These are phyloP conservation scores for Dendrobium catenatum DNA, from an alignment of 106 monocot species.

Conservation along the genomic window DNA sequence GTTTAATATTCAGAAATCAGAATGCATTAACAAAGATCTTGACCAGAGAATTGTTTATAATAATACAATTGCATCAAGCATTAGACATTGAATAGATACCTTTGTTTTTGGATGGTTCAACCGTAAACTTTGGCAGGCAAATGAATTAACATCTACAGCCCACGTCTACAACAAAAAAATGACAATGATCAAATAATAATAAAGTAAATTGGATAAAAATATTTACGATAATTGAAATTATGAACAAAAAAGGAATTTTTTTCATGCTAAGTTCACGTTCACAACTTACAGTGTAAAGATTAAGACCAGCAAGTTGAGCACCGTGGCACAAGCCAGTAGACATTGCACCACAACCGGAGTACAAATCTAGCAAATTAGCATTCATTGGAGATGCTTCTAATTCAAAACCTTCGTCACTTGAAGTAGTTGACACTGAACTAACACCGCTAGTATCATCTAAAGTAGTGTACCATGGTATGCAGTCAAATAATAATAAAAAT, in stretches of 20 bases:
- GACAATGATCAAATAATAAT: not conserved
- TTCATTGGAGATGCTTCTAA: not conserved
- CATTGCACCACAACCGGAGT: constrained; percentile 69
- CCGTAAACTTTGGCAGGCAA: constrained; percentile 32
- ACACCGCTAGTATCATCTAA: constrained; percentile 3
- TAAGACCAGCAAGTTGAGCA: constrained; percentile 32
- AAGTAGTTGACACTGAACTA: constrained; percentile 2
- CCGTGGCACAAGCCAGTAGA: constrained; percentile 67
- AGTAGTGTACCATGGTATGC: not conserved
- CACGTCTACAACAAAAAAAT: constrained; percentile 20
- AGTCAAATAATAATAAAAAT: not conserved
- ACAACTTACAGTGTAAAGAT: constrained; percentile 41
- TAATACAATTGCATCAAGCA: not conserved
- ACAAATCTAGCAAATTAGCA: constrained; percentile 25
- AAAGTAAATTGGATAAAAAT: not conserved
- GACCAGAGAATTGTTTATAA: not conserved
- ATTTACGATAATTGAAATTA: not conserved
- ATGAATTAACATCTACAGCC: constrained; percentile 30
- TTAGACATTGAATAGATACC: constrained; percentile 11
- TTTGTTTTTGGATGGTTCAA: constrained; percentile 25
- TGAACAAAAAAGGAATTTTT: not conserved
- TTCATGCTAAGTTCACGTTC: not conserved
- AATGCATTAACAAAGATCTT: not conserved
- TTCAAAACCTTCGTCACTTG: constrained; percentile 1
- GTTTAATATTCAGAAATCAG: not conserved